Percentiles rank a stretch among this genome's conserved stretches.
phyloP scores from a whole-genome alignment of 208 protist species.

The Leishmania lainsoni region DNA sequence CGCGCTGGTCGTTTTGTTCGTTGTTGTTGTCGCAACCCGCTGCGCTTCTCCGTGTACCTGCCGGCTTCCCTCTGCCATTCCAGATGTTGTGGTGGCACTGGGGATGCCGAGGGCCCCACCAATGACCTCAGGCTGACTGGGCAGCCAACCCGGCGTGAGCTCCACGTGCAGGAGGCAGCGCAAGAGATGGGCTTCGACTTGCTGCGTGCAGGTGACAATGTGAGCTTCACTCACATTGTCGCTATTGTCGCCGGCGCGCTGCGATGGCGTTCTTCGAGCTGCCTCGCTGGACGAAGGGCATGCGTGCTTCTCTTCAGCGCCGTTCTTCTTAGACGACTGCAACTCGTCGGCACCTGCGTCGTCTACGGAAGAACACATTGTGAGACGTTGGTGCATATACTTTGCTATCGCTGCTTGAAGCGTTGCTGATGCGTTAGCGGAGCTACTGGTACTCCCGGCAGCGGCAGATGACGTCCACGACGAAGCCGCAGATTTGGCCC shows the following conservation, averaged over 20 bases:
- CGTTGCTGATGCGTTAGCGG: not conserved
- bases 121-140: slow-evolving; percentile 21
- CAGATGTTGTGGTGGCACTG: not conserved
- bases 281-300: not conserved
- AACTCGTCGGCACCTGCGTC: not conserved
- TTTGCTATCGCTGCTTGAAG: not conserved
- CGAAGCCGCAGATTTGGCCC: not conserved
- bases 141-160: slow-evolving; percentile 8
- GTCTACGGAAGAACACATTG: not conserved
- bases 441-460: not conserved
- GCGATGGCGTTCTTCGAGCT: not conserved
- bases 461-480: not conserved
- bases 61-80: not conserved
- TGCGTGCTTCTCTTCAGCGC: not conserved
- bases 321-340: not conserved
- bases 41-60: not conserved
- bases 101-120: not conserved
- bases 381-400: slow-evolving; percentile 4
- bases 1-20: not conserved
- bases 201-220: slow-evolving; percentile 2
- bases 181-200: slow-evolving; percentile 13
- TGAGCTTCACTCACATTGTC: not conserved
- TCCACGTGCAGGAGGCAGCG: slow-evolving; percentile 29
- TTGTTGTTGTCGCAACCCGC: not conserved
- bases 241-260: not conserved